Conservation (phyloP, 73 alveolate genomes). For the Symbiodinium natans region DNA sequence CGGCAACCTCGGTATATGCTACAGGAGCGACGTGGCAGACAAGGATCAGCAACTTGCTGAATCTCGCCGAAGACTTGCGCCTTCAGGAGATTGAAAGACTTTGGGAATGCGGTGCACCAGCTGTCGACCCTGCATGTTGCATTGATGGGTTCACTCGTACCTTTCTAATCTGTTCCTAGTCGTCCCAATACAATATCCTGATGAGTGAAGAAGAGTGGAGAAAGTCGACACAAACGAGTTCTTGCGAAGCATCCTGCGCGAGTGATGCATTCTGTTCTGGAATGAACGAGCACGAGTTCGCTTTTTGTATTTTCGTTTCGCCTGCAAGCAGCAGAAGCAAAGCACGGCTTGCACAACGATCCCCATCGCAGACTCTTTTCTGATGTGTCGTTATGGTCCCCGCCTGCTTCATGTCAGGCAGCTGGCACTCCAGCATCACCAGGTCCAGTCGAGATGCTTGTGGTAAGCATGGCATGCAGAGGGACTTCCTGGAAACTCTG, state of each 20-base stretch:
- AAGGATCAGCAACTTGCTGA: background rate
- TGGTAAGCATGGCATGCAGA: background rate
- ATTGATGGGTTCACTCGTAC: too few species aligned
- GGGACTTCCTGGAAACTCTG: background rate
- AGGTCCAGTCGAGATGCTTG: background rate
- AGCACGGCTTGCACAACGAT: too few species aligned
- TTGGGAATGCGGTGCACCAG: conserved; percentile 44
- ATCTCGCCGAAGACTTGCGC: background rate
- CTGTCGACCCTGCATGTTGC: background rate
- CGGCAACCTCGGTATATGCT: conserved; percentile 83
- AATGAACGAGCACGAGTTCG: too few species aligned
- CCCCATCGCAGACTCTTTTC: background rate
- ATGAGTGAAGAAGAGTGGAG: too few species aligned
- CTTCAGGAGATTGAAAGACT: conserved; percentile 48
- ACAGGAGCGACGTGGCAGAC: conserved; percentile 1
- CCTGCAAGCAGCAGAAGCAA: too few species aligned
- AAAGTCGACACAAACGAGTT: too few species aligned
- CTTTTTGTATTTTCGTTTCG: too few species aligned
- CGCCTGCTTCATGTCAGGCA: background rate
- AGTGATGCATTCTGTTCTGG: too few species aligned
- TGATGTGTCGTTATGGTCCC: too few species aligned
- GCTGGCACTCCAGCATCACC: conserved; percentile 48
- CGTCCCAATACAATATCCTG: too few species aligned
- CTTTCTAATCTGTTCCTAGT: too few species aligned
- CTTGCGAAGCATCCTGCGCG: too few species aligned